Conservation (phyloP, 768 basidiomycete species). For the Phylloporus rhodoxanthus region DNA sequence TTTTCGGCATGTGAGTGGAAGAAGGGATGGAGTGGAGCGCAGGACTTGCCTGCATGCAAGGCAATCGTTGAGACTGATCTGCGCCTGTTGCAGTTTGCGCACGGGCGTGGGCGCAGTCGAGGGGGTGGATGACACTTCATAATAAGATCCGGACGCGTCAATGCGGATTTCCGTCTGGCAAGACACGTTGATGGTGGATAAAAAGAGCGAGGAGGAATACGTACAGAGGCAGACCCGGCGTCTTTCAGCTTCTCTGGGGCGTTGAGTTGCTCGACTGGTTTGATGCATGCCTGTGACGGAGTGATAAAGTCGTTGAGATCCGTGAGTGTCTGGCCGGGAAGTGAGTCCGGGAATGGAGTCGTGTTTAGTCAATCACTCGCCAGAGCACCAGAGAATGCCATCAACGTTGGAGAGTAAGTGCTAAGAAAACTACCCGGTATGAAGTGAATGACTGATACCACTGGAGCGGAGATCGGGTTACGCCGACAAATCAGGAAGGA, state of each 20-base stretch:
- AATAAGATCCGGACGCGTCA: constrained; percentile 80
- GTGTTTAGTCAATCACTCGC: constrained; percentile 35
- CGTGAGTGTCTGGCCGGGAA: constrained; percentile 62
- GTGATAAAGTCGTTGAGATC: constrained; percentile 97
- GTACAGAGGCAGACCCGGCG: constrained; percentile 41
- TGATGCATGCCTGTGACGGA: constrained; percentile 95
- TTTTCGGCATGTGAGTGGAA: constrained; percentile 28
- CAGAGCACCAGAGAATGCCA: constrained; percentile 86
- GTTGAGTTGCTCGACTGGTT: constrained; percentile 69
- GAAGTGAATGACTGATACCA: not conserved
- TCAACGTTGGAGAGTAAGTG: constrained; percentile 24
- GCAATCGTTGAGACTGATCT: constrained; percentile 96
- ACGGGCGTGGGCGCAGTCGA: constrained; percentile 16
- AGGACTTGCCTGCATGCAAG: constrained; percentile 86
- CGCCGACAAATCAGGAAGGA: not conserved
- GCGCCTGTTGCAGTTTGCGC: constrained; percentile 82
- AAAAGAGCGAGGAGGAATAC: constrained; percentile 3
- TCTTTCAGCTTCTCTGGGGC: constrained; percentile 36
- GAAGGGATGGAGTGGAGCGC: not conserved
- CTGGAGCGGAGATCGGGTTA: not conserved
- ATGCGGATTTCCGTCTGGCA: constrained; percentile 86
- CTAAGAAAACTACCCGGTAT: not conserved
- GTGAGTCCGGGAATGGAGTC: constrained; percentile 4
- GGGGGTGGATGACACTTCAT: constrained; percentile 56
- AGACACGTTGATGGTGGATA: not conserved